Conservation (phyloP, 2,329 filamentous ascomycete genomes). For the Graphilbum sp. region DNA sequence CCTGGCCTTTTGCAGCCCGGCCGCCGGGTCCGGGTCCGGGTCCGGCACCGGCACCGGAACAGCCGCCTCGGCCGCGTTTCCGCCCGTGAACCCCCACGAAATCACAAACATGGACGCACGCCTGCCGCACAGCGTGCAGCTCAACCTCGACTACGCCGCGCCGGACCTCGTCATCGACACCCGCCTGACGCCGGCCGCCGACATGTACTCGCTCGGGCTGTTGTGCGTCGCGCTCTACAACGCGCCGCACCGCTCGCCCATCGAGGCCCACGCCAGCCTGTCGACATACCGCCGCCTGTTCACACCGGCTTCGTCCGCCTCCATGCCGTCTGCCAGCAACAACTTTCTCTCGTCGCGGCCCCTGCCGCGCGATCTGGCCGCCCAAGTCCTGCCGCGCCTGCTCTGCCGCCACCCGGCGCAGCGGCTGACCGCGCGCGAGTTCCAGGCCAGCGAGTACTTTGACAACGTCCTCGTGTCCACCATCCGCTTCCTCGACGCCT, state of each 20-base stretch:
- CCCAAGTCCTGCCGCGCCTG: slow-evolving; percentile 63
- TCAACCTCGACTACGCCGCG: slow-evolving; percentile 85
- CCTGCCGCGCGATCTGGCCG: slow-evolving; percentile 61
- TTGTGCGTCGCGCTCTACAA: slow-evolving; percentile 86
- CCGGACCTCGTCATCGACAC: slow-evolving; percentile 90
- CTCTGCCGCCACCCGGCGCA: slow-evolving; percentile 80
- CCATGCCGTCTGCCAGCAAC: slow-evolving; percentile 67
- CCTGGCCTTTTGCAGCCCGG: slow-evolving; percentile 73
- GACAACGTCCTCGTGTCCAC: slow-evolving; percentile 94
- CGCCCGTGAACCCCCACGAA: slow-evolving; percentile 69
- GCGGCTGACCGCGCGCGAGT: slow-evolving; percentile 73
- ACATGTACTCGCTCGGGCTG: slow-evolving; percentile 88
- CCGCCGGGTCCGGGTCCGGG: slow-evolving; percentile 32
- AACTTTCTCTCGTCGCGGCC: slow-evolving; percentile 69
- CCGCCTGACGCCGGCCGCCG: slow-evolving; percentile 66
- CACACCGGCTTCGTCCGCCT: slow-evolving; percentile 59
- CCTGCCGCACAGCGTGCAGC: slow-evolving; percentile 65
- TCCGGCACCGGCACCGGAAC: slow-evolving; percentile 23
- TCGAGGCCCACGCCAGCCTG: slow-evolving; percentile 66
- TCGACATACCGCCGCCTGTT: slow-evolving; percentile 79
- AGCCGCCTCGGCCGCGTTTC: slow-evolving; percentile 60
- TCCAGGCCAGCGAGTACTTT: slow-evolving; percentile 91
- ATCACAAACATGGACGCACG: slow-evolving; percentile 72
- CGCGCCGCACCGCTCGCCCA: slow-evolving; percentile 74
- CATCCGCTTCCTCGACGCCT: slow-evolving; percentile 80